Evolutionary conservation across 441 rosid genomes (phyloP), one percentile per base, ranked within the genome.

Genomic region (Theobroma grandiflorum): DNA sequence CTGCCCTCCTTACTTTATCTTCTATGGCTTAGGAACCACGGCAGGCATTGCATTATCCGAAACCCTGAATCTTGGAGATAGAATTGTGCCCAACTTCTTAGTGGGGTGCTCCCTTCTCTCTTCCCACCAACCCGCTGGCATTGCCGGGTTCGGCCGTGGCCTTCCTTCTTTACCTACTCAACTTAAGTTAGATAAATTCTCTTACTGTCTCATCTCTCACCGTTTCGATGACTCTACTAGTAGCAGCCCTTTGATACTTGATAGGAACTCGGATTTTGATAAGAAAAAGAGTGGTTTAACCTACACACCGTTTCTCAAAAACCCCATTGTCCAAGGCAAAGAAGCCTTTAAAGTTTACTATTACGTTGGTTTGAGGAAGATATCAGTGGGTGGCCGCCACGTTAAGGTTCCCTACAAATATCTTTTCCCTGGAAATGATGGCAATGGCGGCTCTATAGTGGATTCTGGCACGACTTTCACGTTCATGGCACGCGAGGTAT

Each of bases 401-500:
- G 84, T 91, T 49, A 85, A 74, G 82, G 50, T 86, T 7, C 84
- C 85, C 14, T 70, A 72, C 85, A 78, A 80, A 79, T 82, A 75
- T 33, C 77, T 82, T 3, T 26, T 67, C 12, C 87, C 82, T 22
- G 87, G 79, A 20, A n/a, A 31, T 5, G 84, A 82, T 8, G 94
- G 94, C 26, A 80, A 86, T 20, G 91, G 94, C 4, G 92, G 94
- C 26, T 84, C 85, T 47, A 87, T 91, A 9, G 80, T 91, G 15
- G 94, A 91, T 75, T 91, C 91, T 1, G 91, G 92, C 3, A 82
- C 91, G 0, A 88, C 92, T 35, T 87, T 87, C 86, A 88, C 90
- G 53, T 86, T 83, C 85, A 87, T 88, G 79, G 73, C 88, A 0
- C 63, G 81, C 1, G 78, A 76, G 63, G 85, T 83, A 33, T 82